These are phyloP conservation scores for Mycena vitilis DNA, from an alignment of 768 basidiomycete species.

Conservation along the genomic window DNA sequence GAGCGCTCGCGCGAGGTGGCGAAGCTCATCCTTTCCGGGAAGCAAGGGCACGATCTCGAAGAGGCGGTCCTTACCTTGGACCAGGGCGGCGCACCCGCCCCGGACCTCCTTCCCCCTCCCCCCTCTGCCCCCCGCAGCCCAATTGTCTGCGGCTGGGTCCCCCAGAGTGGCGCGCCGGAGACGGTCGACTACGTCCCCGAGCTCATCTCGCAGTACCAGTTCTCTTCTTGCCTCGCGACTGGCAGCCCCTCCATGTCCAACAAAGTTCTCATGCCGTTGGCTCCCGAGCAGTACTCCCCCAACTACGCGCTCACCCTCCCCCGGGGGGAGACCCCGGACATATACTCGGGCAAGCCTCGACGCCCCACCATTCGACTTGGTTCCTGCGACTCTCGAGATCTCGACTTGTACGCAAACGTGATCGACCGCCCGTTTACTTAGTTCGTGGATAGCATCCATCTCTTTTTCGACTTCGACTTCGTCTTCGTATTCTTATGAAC, in stretches of 20 bases:
- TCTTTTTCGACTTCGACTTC: background rate
- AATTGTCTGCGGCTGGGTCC: conserved; percentile 38
- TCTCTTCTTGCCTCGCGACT: background rate
- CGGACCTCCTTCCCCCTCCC: conserved; percentile 8
- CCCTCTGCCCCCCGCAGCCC: conserved; percentile 34
- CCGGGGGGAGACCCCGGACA: no score
- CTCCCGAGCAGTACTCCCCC: background rate
- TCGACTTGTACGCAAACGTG: conserved; percentile 6
- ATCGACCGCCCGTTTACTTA: conserved; percentile 1
- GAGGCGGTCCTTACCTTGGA: conserved; percentile 54
- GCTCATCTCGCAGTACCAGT: background rate
- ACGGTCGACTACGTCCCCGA: background rate
- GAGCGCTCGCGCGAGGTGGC: conserved; percentile 63
- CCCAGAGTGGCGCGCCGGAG: conserved; percentile 13
- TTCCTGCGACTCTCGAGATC: background rate
- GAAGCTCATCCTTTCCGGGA: conserved; percentile 61
- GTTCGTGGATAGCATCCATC: background rate
- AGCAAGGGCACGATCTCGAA: conserved; percentile 60
- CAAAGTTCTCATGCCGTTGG: background rate
- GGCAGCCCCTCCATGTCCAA: background rate
- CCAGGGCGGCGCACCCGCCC: conserved; percentile 15
- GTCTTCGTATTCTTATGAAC: conserved; percentile 28
- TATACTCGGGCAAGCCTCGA: background rate
- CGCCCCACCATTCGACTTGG: background rate
- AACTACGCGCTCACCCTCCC: conserved; percentile 2